These are phyloP conservation scores for Aphanomyces astaci DNA, from an alignment of 352 stramenopile genomes.

Conservation along the genomic window DNA sequence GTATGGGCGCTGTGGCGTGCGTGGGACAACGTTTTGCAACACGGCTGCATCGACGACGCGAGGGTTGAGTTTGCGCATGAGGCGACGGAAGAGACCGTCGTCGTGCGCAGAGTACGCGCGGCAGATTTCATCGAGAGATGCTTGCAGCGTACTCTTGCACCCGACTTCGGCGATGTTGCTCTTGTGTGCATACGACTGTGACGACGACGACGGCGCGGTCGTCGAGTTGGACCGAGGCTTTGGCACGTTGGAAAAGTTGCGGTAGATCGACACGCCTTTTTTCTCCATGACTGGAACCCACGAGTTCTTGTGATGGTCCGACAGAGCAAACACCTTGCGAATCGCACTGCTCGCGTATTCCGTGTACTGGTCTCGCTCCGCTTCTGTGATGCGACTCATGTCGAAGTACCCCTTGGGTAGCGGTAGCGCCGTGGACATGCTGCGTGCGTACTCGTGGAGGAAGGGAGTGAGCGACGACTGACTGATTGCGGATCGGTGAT, in stretches of 20 bases:
- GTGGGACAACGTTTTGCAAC: conserved; percentile 66
- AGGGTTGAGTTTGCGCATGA: conserved; percentile 80
- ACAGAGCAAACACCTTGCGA: conserved; percentile 75
- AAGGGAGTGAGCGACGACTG: no score
- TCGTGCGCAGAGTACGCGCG: conserved; percentile 73
- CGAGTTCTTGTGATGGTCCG: conserved; percentile 70
- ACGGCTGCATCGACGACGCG: conserved; percentile 73
- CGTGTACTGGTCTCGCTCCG: conserved; percentile 65
- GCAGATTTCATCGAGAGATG: conserved; percentile 63
- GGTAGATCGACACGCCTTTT: conserved; percentile 69
- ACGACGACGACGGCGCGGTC: not conserved
- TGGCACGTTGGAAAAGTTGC: conserved; percentile 58
- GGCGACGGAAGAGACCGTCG: conserved; percentile 57
- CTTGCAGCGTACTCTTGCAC: conserved; percentile 55
- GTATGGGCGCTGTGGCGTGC: conserved; percentile 56
- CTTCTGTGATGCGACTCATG: conserved; percentile 56
- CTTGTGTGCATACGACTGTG: conserved; percentile 42
- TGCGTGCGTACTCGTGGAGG: not conserved
- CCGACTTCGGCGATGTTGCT: conserved; percentile 73
- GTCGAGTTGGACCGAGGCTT: conserved; percentile 32
- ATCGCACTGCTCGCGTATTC: conserved; percentile 75
- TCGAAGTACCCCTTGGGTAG: conserved; percentile 72
- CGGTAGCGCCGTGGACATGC: conserved; percentile 56
- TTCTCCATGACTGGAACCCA: conserved; percentile 82
- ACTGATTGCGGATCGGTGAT: no score